Percentiles rank a stretch among this genome's conserved stretches.
Conservation (phyloP, 345 rosid genomes). For the Camelina neglecta region DNA sequence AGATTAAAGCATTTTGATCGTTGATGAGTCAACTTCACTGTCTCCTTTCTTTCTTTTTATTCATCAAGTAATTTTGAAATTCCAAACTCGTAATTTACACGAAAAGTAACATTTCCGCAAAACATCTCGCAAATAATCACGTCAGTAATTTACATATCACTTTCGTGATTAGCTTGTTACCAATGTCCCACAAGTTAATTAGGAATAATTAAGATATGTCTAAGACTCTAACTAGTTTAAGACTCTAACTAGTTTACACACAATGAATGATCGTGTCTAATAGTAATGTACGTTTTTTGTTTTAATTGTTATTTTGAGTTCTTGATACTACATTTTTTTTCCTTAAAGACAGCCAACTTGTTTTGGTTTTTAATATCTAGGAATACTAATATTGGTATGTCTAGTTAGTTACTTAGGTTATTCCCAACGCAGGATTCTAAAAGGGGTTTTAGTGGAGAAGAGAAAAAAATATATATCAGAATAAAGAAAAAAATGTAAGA, state of each 20-base stretch:
- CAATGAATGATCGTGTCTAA: neutral
- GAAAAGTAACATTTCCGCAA: slow-evolving; percentile 29
- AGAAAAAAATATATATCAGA: no score
- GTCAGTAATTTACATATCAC: slow-evolving; percentile 18
- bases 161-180: slow-evolving; percentile 20
- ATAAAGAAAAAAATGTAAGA: no score
- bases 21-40: slow-evolving; percentile 70
- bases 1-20: slow-evolving; percentile 45
- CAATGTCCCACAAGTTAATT: slow-evolving; percentile 1
- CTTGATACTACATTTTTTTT: neutral
- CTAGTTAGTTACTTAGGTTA: no score
- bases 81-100: slow-evolving; percentile 31
- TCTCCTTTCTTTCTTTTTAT: slow-evolving; percentile 41
- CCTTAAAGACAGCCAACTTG: neutral
- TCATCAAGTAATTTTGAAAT: slow-evolving; percentile 38
- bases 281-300: no score
- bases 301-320: neutral
- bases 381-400: neutral
- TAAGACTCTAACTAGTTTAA: neutral
- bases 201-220: neutral
- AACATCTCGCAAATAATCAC: neutral
- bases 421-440: no score
- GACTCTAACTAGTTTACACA: neutral
- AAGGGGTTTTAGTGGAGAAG: no score
- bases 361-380: neutral